A percentile compares a stretch with the other conserved stretches of the same genome.
Evolutionary conservation across 208 protist species (phyloP).

Genomic region (Phytomonas francai): DNA sequence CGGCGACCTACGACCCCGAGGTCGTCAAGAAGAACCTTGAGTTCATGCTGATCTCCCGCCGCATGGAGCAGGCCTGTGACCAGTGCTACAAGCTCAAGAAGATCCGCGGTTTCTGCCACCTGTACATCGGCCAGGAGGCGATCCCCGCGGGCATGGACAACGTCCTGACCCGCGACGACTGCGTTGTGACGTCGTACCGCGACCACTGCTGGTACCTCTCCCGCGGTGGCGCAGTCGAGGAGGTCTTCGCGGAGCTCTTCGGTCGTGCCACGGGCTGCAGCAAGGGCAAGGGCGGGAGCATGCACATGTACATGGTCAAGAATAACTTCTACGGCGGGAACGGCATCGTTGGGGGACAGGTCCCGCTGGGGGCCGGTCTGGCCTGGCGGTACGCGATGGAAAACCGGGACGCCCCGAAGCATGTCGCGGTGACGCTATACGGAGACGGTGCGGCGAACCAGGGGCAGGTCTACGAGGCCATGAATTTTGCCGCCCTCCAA

Average conservation of each 20-base stretch:
- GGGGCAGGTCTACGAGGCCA: slow-evolving; percentile 97
- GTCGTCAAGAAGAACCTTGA: slow-evolving; percentile 68
- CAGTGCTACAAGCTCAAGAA: slow-evolving; percentile 95
- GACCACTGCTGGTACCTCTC: slow-evolving; percentile 91
- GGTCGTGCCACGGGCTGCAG: slow-evolving; percentile 79
- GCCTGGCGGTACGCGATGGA: slow-evolving; percentile 84
- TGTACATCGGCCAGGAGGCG: slow-evolving; percentile 98
- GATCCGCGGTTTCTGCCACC: slow-evolving; percentile 97
- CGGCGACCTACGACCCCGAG: slow-evolving; percentile 68
- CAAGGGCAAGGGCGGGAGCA: slow-evolving; percentile 95
- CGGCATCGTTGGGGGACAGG: slow-evolving; percentile 97
- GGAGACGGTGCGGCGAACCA: slow-evolving; percentile 98
- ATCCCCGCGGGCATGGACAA: slow-evolving; percentile 92
- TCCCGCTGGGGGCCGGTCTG: slow-evolving; percentile 93
- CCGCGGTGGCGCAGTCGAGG: slow-evolving; percentile 85
- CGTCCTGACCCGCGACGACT: slow-evolving; percentile 83
- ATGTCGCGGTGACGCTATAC: slow-evolving; percentile 92
- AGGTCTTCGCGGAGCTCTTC: slow-evolving; percentile 92
- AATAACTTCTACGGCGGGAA: slow-evolving; percentile 97
- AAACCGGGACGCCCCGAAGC: slow-evolving; percentile 73
- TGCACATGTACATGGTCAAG: slow-evolving; percentile 96
- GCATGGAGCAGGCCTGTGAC: slow-evolving; percentile 92
- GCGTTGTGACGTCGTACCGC: slow-evolving; percentile 95
- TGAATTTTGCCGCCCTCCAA: slow-evolving; percentile 98
- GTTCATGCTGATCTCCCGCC: slow-evolving; percentile 90